Conservation (phyloP, 148 eudicot genomes). For the Simmondsia chinensis region DNA sequence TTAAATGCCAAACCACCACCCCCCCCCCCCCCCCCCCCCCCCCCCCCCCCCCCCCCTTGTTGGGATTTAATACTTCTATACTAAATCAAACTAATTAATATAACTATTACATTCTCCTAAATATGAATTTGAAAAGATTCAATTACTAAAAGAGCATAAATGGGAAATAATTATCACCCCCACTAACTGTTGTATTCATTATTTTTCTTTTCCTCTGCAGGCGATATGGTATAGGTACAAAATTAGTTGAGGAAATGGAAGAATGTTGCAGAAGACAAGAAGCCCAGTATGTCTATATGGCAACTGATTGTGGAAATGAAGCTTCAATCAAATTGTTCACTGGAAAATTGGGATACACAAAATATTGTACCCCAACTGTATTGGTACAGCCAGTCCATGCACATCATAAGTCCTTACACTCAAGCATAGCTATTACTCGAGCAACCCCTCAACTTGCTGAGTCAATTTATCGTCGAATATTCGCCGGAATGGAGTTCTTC, state of each 20-base stretch:
- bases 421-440: conserved; percentile 25
- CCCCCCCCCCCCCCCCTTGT: too few relatives aligned
- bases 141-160: too few relatives aligned
- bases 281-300: conserved; percentile 74
- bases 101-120: too few relatives aligned
- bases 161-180: too few relatives aligned
- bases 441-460: conserved; percentile 33
- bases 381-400: conserved; percentile 78
- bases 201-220: conserved; percentile 18
- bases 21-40: too few relatives aligned
- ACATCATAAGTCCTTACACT: conserved; percentile 43
- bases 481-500: conserved; percentile 41
- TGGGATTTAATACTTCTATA: too few relatives aligned
- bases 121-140: too few relatives aligned
- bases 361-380: conserved; percentile 46
- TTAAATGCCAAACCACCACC: too few relatives aligned
- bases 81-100: too few relatives aligned
- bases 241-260: conserved; percentile 42
- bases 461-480: conserved; percentile 34
- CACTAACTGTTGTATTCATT: too few relatives aligned
- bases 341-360: conserved; percentile 37
- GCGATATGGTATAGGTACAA: conserved; percentile 54
- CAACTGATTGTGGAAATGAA: conserved; percentile 63
- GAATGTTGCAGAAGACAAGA: conserved; percentile 62
- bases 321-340: conserved; percentile 80